A percentile compares a stretch with the other conserved stretches of the same genome.
These are phyloP conservation scores for Suillus americanus DNA, from an alignment of 768 basidiomycete genomes.

Conservation along the genomic window DNA sequence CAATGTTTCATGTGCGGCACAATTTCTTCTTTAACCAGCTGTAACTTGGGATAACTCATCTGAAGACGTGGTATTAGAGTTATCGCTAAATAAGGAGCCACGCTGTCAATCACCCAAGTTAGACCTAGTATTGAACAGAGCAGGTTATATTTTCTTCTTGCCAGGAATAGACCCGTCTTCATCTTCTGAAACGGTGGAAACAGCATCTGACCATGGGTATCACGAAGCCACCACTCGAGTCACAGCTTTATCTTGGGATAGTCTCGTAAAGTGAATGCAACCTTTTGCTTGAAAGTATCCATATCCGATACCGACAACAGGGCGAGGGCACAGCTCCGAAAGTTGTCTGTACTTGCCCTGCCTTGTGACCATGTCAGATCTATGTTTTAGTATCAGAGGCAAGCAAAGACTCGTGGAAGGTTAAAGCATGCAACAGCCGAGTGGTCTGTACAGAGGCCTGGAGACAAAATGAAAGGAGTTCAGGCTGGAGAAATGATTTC, in stretches of 20 bases:
- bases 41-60: not conserved
- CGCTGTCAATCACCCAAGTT: no score
- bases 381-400: no score
- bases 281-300: not conserved
- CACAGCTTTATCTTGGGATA: not conserved
- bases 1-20: no score
- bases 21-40: no score
- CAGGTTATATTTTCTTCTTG: not conserved
- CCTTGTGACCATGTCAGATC: no score
- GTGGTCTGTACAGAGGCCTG: no score
- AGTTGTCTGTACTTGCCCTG: not conserved
- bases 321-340: not conserved
- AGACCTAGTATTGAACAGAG: not conserved
- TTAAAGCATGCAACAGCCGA: no score
- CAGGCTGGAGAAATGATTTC: no score
- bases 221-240: not conserved
- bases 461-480: no score
- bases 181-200: not conserved
- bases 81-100: not conserved
- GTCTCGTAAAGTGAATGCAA: not conserved
- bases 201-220: not conserved
- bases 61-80: not conserved
- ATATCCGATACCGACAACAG: not conserved
- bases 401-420: no score
- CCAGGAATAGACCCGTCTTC: not conserved